Evolutionary conservation across 352 stramenopile species (phyloP).

Genomic region (Globisporangium viniferum): DNA sequence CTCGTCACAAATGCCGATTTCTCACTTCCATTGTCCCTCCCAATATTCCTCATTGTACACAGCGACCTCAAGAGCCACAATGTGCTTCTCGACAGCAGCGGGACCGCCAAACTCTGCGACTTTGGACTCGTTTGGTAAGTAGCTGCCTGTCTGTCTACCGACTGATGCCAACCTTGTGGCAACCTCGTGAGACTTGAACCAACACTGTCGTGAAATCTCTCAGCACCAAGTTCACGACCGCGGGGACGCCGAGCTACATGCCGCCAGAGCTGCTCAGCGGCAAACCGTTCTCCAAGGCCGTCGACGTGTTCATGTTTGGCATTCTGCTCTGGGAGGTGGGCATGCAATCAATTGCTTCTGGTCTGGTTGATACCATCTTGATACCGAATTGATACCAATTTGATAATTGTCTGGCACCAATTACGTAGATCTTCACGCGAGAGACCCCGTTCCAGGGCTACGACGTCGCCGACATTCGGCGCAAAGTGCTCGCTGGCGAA

Average conservation of each 20-base stretch:
- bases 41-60: not conserved
- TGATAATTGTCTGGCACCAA: not conserved
- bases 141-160: not conserved
- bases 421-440: constrained; percentile 63
- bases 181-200: not conserved
- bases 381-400: not conserved
- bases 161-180: not conserved
- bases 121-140: constrained; percentile 83
- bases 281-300: constrained; percentile 82
- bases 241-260: constrained; percentile 90
- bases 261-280: constrained; percentile 81
- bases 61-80: constrained; percentile 91
- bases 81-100: constrained; percentile 70
- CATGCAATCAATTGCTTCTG: not conserved
- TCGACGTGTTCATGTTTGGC: constrained; percentile 93
- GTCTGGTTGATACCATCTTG: not conserved
- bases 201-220: not conserved
- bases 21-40: too few relatives aligned
- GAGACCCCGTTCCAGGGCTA: constrained; percentile 78
- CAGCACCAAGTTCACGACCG: constrained; percentile 74
- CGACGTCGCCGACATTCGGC: constrained; percentile 67
- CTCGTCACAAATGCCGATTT: not conserved
- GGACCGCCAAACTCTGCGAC: constrained; percentile 88
- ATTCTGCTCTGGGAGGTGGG: constrained; percentile 89
- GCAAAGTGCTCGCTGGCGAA: constrained; percentile 67